Evolutionary conservation across 495 filamentous ascomycete genomes (phyloP).

Genomic region (Neurospora discreta): DNA sequence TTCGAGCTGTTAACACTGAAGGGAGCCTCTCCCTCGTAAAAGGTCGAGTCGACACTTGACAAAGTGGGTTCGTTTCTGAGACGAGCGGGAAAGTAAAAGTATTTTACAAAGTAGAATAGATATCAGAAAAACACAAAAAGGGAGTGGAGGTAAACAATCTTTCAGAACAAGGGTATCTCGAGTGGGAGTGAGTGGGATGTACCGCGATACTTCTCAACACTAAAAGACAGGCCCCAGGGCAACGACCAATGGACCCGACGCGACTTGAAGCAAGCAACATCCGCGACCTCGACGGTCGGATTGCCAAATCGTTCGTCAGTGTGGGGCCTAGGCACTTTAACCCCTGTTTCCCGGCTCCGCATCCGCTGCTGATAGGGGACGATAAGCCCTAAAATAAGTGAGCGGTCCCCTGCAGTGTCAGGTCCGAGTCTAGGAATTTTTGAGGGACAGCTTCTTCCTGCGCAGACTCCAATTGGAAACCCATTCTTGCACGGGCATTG

Average conservation of each 20-base stretch:
- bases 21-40: neutral
- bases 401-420: neutral
- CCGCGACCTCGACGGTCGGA: neutral
- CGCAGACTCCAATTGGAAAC: neutral
- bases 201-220: neutral
- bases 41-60: neutral
- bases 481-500: neutral
- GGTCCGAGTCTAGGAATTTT: neutral
- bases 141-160: neutral
- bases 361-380: neutral
- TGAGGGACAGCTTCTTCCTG: neutral
- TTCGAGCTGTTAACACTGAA: neutral
- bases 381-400: neutral
- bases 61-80: neutral
- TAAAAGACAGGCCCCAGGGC: neutral
- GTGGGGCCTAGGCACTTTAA: neutral
- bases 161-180: neutral
- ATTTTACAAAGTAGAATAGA: neutral
- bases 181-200: neutral
- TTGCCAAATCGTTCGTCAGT: neutral
- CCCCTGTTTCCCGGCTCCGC: neutral
- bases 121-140: neutral
- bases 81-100: neutral
- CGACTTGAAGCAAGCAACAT: neutral
- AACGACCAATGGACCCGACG: neutral